Base-by-base conservation (phyloP, 495 filamentous ascomycete genomes). In the Penicillium diatomitis region DNA sequence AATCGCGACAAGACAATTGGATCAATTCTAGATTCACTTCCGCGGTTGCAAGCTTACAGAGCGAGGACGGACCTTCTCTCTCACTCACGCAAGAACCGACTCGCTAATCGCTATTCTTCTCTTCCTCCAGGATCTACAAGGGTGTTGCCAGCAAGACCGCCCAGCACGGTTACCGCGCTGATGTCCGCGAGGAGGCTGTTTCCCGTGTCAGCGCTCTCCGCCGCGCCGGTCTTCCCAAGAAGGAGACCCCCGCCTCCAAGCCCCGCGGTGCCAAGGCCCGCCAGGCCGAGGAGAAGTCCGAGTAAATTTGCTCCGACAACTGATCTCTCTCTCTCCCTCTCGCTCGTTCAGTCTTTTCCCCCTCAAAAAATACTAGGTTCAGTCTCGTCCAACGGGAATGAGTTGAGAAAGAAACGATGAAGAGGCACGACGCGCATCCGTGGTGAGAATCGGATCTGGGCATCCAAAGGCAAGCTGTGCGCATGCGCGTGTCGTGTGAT, bases 181-280 rank as follows among this genome's bases (percentile, higher is more conserved):
- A 98, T 65, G 78, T 98, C 67, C 87, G 89, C 54, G 77, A 83
- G 61, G 83, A 82, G 56, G 90, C 90, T 54, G 85, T 97, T 64
- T 77, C 90, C 66, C 87, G 92, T 58, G 91, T 86, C 56, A 88
- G 83, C 66, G 87, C 88, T 60, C 79, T 97, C 74, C 86, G 86
- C 66, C 70, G 76, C 56, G 84, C 84, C 48, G 87, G 95, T 78
- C 73, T 75, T 61, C 66, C 82, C 48, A 81, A 83, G 74, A 96
- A 96, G 82, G 80, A 85, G 12, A 63, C 72, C 47, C 79, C 82
- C 55, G 79, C 78, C 68, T 57, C 62, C 54, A 95, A 96, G 83
- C 72, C 74, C 54, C 78, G 92, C 55, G 91, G 92, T 40, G 71
- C 75, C 28, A 88, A 89, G 76, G 92, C 90, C 52, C 82, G 78